Evolutionary conservation across 2,329 filamentous ascomycete genomes (phyloP), one percentile per base, ranked within the genome.

Genomic region (Fusarium avenaceum): DNA sequence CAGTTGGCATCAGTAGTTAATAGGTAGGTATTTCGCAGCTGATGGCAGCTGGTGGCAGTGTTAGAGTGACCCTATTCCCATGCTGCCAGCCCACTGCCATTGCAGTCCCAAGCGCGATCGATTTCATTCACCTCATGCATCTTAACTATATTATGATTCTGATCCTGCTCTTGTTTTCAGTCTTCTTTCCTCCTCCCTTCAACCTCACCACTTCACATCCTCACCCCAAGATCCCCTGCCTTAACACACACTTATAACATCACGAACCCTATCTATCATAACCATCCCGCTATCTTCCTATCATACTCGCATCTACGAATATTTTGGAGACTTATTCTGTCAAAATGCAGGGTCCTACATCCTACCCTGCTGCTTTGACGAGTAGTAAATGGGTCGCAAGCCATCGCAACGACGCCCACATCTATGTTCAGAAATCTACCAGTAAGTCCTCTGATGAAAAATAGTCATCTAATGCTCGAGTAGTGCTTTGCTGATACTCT

Each of bases 361-460:
- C 67, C 19, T 57, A 33, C 13, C 67, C 67, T 7, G 44, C 63
- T 30, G 51, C 52, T 19, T 49, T 70, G 7, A 57, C 57, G 22
- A 52, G 57, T 20, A 61, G 43, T 28, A 59, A 42, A 33, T 67
- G 66, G 57, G 40, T 53, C n/a, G 49, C 40, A 4, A 15, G 35
- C 6, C 48, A 51, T n/a, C 52, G 26, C 5, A 42, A 43, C 15
- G 53, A 64, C 15, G 35, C 33, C 3, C 30, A 38, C n/a, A 42
- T 30, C 6, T 46, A 47, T 10, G 40, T 26, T 2, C 43, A 17
- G 10, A 28, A 19, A 26, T 22, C 43, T 4, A n/a, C 33, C 5
- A 24, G 65, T 66, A 45, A 52, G 61, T 57, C 28, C 28, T 30
- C 26, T n/a, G 19, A 42, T 22, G 8, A 35, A 5, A n/a, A 6